phyloP scores from a whole-genome alignment of 768 basidiomycete genomes.

The Tulasnella sp. region DNA sequence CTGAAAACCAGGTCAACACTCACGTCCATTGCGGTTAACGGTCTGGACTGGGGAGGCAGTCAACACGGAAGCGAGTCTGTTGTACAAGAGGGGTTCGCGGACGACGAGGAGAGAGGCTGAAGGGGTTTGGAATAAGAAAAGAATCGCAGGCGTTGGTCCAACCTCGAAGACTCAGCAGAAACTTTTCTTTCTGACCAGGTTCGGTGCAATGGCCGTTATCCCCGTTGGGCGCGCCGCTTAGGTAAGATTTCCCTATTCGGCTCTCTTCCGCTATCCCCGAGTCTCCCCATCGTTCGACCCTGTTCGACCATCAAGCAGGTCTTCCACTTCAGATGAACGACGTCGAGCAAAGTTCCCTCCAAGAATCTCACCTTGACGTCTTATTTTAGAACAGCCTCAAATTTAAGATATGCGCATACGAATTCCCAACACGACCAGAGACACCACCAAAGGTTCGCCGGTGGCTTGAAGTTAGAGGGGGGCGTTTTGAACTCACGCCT shows the following conservation, averaged over 20 bases:
- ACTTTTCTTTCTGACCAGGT: not conserved
- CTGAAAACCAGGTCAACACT: not conserved
- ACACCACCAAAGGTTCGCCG: not conserved
- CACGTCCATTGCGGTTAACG: not conserved
- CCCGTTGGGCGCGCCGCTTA: not conserved
- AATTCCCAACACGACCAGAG: too few relatives aligned
- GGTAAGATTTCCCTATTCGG: not conserved
- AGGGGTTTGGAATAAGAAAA: not conserved
- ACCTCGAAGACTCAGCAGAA: not conserved
- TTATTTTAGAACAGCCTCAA: not conserved
- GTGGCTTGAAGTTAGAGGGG: not conserved
- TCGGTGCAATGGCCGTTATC: slow-evolving; percentile 1
- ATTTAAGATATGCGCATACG: too few relatives aligned
- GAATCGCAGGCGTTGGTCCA: not conserved
- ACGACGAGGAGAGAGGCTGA: not conserved
- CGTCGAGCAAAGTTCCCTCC: not conserved
- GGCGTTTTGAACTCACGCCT: not conserved
- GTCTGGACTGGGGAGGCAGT: not conserved
- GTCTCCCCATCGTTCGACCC: not conserved
- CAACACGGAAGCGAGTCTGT: not conserved
- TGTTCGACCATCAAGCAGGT: not conserved
- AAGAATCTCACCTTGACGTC: not conserved
- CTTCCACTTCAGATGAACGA: not conserved
- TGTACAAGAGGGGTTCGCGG: not conserved
- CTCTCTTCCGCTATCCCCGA: not conserved